Evolutionary conservation across 1,284 basidiomycete genomes (phyloP).

Genomic region (Wolfiporia cocos): DNA sequence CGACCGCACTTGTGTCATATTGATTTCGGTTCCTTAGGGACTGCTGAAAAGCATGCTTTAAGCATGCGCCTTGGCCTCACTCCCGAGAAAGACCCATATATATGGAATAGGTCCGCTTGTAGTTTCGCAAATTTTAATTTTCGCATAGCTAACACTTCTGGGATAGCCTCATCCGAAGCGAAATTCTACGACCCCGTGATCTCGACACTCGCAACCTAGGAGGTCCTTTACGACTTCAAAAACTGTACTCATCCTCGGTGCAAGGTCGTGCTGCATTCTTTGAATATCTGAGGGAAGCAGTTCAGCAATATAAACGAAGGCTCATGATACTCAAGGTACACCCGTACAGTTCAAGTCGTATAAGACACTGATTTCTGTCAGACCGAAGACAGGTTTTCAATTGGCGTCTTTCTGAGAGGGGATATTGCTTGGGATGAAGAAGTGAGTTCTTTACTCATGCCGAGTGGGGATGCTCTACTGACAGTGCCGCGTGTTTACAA

Average conservation of each 20-base stretch:
- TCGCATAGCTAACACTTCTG: no score
- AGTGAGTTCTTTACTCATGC: slow-evolving; percentile 8
- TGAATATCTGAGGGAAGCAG: slow-evolving; percentile 48
- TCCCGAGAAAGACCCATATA: slow-evolving; percentile 34
- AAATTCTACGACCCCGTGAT: slow-evolving; percentile 45
- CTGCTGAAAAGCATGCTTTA: slow-evolving; percentile 47
- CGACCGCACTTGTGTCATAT: slow-evolving; percentile 41
- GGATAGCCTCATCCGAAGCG: slow-evolving; percentile 47
- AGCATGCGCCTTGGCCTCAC: slow-evolving; percentile 33
- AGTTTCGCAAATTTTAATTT: no score
- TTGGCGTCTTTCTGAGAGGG: slow-evolving; percentile 58
- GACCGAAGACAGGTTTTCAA: slow-evolving; percentile 54
- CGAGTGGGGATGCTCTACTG: neutral
- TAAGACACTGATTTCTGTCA: slow-evolving; percentile 52
- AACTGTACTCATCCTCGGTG: slow-evolving; percentile 50
- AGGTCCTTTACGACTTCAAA: slow-evolving; percentile 48
- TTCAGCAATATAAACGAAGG: slow-evolving; percentile 49
- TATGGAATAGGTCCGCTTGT: slow-evolving; percentile 44
- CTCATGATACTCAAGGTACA: slow-evolving; percentile 58
- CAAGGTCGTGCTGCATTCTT: slow-evolving; percentile 53
- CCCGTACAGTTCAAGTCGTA: slow-evolving; percentile 48
- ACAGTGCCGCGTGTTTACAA: neutral
- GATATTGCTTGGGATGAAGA: slow-evolving; percentile 59
- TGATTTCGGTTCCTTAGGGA: slow-evolving; percentile 47
- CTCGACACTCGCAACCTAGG: slow-evolving; percentile 43